Percentiles rank a stretch among this genome's conserved stretches.
Evolutionary conservation across 1,139 yeast genomes (phyloP).

Genomic region (Nakaseomyces nivariensis): DNA sequence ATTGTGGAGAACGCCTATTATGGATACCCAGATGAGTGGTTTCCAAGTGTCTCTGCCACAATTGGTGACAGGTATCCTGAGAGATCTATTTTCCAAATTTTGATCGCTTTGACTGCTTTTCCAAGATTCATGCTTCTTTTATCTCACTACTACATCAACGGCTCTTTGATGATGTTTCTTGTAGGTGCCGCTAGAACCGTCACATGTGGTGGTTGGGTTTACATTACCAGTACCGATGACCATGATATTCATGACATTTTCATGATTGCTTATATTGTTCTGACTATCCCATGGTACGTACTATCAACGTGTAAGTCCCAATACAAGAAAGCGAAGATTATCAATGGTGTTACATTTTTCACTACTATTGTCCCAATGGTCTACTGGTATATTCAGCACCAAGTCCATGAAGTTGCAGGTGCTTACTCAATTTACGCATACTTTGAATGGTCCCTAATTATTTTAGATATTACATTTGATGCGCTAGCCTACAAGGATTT

Average conservation of each 20-base stretch:
- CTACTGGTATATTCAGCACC: constrained; percentile 87
- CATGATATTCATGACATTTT: constrained; percentile 94
- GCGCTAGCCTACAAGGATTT: constrained; percentile 70
- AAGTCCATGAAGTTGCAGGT: constrained; percentile 79
- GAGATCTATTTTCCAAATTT: constrained; percentile 78
- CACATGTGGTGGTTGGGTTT: constrained; percentile 98
- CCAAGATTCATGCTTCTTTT: constrained; percentile 74
- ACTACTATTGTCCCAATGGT: constrained; percentile 66
- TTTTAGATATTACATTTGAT: constrained; percentile 78
- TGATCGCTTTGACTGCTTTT: constrained; percentile 68
- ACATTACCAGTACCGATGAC: constrained; percentile 91
- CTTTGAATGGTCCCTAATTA: constrained; percentile 83
- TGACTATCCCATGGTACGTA: constrained; percentile 88
- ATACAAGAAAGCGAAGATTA: constrained; percentile 44
- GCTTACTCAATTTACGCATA: constrained; percentile 92
- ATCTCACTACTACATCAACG: constrained; percentile 39
- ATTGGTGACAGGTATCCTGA: constrained; percentile 97
- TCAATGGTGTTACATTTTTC: constrained; percentile 54
- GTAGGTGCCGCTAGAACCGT: constrained; percentile 74
- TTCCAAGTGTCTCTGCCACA: constrained; percentile 93
- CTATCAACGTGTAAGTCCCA: constrained; percentile 46
- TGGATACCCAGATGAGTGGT: constrained; percentile 97
- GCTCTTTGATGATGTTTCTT: constrained; percentile 27
- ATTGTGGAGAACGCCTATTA: constrained; percentile 78
- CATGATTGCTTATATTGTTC: constrained; percentile 80